Percentiles rank a stretch among this genome's conserved stretches.
These are phyloP conservation scores for Orbilia javanica DNA, from an alignment of 2,329 filamentous ascomycete genomes.

Conservation along the genomic window DNA sequence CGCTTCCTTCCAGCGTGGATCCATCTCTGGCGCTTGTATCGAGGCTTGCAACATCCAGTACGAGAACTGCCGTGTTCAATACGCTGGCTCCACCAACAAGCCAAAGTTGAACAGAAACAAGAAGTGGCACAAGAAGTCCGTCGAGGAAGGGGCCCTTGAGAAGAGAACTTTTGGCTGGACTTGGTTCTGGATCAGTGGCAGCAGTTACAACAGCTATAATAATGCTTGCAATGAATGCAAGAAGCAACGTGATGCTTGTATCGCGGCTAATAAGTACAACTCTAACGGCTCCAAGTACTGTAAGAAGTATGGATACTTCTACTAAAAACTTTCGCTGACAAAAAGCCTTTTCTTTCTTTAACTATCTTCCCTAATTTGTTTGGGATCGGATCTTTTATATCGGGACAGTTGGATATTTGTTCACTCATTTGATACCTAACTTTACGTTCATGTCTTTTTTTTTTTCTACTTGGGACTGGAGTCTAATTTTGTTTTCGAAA, in stretches of 20 bases:
- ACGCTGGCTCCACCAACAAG: constrained; percentile 51
- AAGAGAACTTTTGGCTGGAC: constrained; percentile 41
- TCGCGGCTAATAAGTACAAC: constrained; percentile 27
- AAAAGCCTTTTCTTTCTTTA: constrained; percentile 12
- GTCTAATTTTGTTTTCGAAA: constrained; percentile 39
- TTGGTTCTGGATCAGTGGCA: constrained; percentile 41
- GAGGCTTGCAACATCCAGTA: constrained; percentile 57
- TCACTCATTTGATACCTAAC: constrained; percentile 2
- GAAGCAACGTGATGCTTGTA: constrained; percentile 50
- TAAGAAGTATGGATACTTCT: constrained; percentile 51
- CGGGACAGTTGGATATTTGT: background rate
- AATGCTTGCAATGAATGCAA: constrained; percentile 48
- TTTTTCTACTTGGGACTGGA: constrained; percentile 32
- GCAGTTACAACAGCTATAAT: constrained; percentile 50
- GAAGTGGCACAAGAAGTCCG: constrained; percentile 33
- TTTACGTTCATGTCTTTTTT: background rate
- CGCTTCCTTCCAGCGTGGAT: constrained; percentile 26
- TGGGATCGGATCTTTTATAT: background rate
- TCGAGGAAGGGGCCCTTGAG: constrained; percentile 7
- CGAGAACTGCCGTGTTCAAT: constrained; percentile 56
- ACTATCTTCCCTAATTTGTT: background rate
- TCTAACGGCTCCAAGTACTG: constrained; percentile 40
- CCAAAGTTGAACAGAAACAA: constrained; percentile 44
- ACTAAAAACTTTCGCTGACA: background rate
- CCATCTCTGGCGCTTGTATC: constrained; percentile 30